Percentiles rank a stretch among this genome's conserved stretches.
These are phyloP conservation scores for Pulveroboletus ravenelii DNA, from an alignment of 768 basidiomycete species.

Conservation along the genomic window DNA sequence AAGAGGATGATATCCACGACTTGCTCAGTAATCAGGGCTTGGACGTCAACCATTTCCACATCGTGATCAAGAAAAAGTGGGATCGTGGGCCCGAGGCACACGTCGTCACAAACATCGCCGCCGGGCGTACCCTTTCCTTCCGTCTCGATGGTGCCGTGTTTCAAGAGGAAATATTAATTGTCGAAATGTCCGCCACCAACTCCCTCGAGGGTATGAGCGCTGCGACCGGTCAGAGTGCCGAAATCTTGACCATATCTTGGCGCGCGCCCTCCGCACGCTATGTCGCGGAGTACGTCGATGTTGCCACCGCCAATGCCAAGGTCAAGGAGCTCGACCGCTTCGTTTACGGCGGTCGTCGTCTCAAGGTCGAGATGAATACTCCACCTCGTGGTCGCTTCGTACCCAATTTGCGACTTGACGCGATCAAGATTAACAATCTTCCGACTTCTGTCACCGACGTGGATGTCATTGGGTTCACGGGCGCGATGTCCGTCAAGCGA, in stretches of 20 bases:
- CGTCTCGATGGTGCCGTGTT: slow-evolving; percentile 50
- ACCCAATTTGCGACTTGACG: slow-evolving; percentile 24
- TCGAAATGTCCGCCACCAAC: slow-evolving; percentile 40
- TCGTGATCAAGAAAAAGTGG: slow-evolving; percentile 29
- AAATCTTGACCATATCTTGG: slow-evolving; percentile 51
- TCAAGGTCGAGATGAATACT: slow-evolving; percentile 44
- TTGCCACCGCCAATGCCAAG: slow-evolving; percentile 24
- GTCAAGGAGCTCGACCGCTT: slow-evolving; percentile 35
- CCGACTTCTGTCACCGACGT: slow-evolving; percentile 24
- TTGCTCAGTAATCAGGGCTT: slow-evolving; percentile 44
- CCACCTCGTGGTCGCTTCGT: slow-evolving; percentile 31
- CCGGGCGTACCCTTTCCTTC: slow-evolving; percentile 37
- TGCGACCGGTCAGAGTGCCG: slow-evolving; percentile 27
- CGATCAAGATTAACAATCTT: slow-evolving; percentile 44
- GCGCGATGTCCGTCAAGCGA: slow-evolving; percentile 23
- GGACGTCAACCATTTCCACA: slow-evolving; percentile 29
- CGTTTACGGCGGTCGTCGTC: slow-evolving; percentile 37
- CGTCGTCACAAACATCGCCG: slow-evolving; percentile 40
- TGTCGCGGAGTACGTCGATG: slow-evolving; percentile 39
- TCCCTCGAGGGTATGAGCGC: slow-evolving; percentile 41
- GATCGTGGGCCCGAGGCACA: slow-evolving; percentile 36
- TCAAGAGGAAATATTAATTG: slow-evolving; percentile 36
- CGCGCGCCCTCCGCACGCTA: slow-evolving; percentile 42
- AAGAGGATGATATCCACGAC: slow-evolving; percentile 35
- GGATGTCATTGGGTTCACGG: slow-evolving; percentile 30